Conservation (phyloP, 306 rosid genomes). For the Cucurbita maxima region DNA sequence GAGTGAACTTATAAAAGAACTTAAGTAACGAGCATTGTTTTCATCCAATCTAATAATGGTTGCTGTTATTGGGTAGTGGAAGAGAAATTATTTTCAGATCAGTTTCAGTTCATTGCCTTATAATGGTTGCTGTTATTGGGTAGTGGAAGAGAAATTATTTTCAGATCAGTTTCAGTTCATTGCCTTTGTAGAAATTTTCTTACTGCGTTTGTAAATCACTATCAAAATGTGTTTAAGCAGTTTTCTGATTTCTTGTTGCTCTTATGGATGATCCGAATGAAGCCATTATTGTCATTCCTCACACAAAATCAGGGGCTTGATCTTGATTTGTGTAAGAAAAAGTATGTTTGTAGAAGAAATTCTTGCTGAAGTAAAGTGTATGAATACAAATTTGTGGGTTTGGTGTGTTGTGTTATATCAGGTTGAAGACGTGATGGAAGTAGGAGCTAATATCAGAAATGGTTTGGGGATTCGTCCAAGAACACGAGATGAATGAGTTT, state of each 20-base stretch:
- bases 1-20: neutral
- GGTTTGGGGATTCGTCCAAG: conserved; percentile 47
- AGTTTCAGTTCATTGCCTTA: neutral
- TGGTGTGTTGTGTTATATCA: neutral
- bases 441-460: conserved; percentile 54
- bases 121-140: neutral
- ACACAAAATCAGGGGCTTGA: neutral
- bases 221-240: no score
- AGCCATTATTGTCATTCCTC: neutral
- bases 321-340: neutral
- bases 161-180: neutral
- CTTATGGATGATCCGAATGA: neutral
- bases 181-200: no score
- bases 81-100: neutral
- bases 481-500: conserved; percentile 18
- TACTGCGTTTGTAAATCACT: no score
- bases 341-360: neutral
- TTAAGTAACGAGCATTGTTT: neutral
- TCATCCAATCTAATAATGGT: neutral
- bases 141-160: neutral
- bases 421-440: conserved; percentile 59
- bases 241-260: neutral
- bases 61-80: neutral
- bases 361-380: neutral
- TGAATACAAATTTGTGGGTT: neutral